Conservation (phyloP, 441 rosid species). For the Rhodomyrtus psidioides region DNA sequence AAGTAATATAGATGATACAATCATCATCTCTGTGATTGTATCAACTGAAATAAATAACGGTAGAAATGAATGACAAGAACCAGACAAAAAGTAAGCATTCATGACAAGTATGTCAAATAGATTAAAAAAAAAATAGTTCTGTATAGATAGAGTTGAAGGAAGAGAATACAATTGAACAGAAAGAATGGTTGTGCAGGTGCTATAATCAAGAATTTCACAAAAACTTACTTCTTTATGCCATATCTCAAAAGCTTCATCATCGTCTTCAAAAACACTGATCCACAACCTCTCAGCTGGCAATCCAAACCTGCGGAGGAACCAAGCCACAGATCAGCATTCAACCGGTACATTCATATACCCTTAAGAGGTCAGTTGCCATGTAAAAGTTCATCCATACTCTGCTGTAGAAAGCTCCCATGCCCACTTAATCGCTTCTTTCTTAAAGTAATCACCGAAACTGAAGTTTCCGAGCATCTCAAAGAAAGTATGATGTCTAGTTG, state of each 20-base stretch:
- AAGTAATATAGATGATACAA: neutral
- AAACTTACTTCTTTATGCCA: slow-evolving; percentile 67
- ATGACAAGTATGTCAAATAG: neutral
- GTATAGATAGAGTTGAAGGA: neutral
- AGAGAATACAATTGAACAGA: neutral
- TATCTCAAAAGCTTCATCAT: slow-evolving; percentile 78
- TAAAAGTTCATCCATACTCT: slow-evolving; percentile 40
- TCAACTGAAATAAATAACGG: neutral
- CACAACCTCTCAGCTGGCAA: slow-evolving; percentile 65
- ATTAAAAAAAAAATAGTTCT: neutral
- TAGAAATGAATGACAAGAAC: neutral
- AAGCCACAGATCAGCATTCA: neutral
- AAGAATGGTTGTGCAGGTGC: neutral
- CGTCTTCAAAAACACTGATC: slow-evolving; percentile 80
- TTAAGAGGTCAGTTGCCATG: slow-evolving; percentile 1
- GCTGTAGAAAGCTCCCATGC: slow-evolving; percentile 93
- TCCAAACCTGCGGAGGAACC: slow-evolving; percentile 40
- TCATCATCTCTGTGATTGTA: neutral
- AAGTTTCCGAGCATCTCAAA: slow-evolving; percentile 98
- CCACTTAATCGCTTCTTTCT: slow-evolving; percentile 85
- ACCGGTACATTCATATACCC: neutral
- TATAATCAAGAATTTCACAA: neutral
- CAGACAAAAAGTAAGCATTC: neutral
- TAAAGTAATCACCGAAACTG: slow-evolving; percentile 95
- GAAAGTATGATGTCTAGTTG: slow-evolving; percentile 85